phyloP scores from a whole-genome alignment of 164 flowering plant species.

The Stephania cephalantha region DNA sequence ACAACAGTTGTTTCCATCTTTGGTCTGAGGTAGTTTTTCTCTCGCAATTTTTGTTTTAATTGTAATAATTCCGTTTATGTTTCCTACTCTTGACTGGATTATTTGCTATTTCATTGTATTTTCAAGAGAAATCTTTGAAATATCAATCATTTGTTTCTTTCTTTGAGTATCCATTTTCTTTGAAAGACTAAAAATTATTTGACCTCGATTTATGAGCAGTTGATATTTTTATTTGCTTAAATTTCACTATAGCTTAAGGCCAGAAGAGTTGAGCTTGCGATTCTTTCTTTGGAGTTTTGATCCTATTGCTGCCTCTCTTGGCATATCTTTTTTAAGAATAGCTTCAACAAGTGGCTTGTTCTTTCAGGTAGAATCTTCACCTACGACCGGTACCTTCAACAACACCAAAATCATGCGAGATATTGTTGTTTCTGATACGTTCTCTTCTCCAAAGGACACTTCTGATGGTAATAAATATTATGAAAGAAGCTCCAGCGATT shows the following conservation, averaged over 20 bases:
- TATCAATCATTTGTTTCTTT: not conserved
- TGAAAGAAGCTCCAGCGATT: constrained; percentile 39
- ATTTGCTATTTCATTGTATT: not conserved
- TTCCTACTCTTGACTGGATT: not conserved
- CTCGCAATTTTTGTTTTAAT: not conserved
- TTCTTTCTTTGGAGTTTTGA: not conserved
- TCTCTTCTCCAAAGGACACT: constrained; percentile 24
- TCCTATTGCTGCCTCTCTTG: not conserved
- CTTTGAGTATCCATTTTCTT: not conserved
- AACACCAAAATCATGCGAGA: constrained; percentile 38
- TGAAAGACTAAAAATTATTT: not conserved
- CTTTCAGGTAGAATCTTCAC: constrained; percentile 38
- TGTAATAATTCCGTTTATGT: not conserved
- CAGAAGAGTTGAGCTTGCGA: not conserved
- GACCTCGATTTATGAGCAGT: not conserved
- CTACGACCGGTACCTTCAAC: constrained; percentile 76
- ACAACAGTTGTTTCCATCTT: not conserved
- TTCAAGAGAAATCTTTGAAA: not conserved
- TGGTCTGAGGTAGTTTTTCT: constrained; percentile 5
- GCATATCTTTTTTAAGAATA: not conserved
- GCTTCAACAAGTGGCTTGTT: not conserved
- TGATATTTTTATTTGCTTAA: not conserved
- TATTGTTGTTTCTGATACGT: constrained; percentile 18
- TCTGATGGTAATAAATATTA: constrained; percentile 25
- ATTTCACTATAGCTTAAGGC: not conserved